Base-by-base conservation (phyloP, 1,284 basidiomycete genomes). In the Sphaerobolus stellatus region DNA sequence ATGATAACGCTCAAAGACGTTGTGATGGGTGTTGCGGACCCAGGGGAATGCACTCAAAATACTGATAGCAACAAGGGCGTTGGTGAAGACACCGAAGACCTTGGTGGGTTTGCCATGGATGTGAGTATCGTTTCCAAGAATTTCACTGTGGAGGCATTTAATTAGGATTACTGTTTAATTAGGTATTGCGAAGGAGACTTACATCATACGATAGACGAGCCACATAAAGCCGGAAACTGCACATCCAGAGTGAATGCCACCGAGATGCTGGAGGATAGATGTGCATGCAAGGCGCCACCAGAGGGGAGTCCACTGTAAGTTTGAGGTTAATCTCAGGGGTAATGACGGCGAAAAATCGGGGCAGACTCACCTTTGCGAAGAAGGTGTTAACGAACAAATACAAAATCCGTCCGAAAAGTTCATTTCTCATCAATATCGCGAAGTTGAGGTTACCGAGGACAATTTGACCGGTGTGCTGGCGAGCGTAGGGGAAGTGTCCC, bases 171-270 rank as follows among this genome's bases (percentile, higher is more conserved):
- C 33, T 11, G 33, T 36, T 36, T 20, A 43, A 18, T 13, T n/a
- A 43, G 13, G 41, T 14, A 27, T 22, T 43, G 11, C 4, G 38
- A 44, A n/a, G 8, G 20, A 13, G 38, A 54, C 53, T 48, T 47
- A 54, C 53, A 47, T 54, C 41, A 86, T 73, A 66, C 83, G 83
- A 58, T 80, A 75, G 22, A 86, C 66, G 48, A 88, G 71, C 86
- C 87, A 88, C 14, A 78, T 69, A 18, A 83, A 74, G 53, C 84
- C 85, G 14, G 84, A 85, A 18, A 83, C 66, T 1, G 84, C 85
- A 61, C 87, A 90, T 13, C 86, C 86, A 48, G 81, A 82, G 62
- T 90, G 87, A 58, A 90, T 87, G 25, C 87, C 88, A 34, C 87
- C 88, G 33, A 89, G 77, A 69, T 89, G 87, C 78, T 88, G 64